Conservation (phyloP, 2,329 filamentous ascomycete genomes). For the Talaromyces marneffei region DNA sequence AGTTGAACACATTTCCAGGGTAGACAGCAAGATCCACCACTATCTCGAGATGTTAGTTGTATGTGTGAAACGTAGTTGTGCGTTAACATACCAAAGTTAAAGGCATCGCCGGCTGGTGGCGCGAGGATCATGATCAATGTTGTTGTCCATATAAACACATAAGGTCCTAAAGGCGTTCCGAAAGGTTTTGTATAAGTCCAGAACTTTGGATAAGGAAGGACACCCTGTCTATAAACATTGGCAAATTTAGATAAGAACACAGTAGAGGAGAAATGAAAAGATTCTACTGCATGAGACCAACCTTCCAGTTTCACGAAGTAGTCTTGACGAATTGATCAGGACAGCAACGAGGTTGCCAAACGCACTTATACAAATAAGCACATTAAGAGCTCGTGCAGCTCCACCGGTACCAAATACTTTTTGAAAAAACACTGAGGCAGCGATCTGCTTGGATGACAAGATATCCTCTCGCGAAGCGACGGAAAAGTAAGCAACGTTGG, state of each 20-base stretch:
- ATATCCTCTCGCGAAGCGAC: slow-evolving; percentile 53
- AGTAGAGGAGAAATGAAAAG: not conserved
- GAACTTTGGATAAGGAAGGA: slow-evolving; percentile 54
- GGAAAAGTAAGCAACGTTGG: slow-evolving; percentile 58
- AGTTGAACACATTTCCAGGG: slow-evolving; percentile 53
- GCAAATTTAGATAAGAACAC: not conserved
- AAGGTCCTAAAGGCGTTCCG: slow-evolving; percentile 57
- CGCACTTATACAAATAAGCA: slow-evolving; percentile 52
- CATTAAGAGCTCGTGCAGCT: slow-evolving; percentile 51
- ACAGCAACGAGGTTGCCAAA: slow-evolving; percentile 57
- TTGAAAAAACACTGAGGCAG: slow-evolving; percentile 55
- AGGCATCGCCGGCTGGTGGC: slow-evolving; percentile 58
- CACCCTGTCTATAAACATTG: slow-evolving; percentile 48
- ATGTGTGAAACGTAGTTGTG: not conserved
- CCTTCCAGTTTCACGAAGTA: slow-evolving; percentile 57
- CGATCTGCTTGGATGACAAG: slow-evolving; percentile 48
- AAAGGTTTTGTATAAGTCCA: slow-evolving; percentile 61
- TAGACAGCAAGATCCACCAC: slow-evolving; percentile 57
- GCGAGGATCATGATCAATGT: slow-evolving; percentile 57
- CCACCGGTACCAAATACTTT: slow-evolving; percentile 50
- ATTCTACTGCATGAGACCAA: slow-evolving; percentile 18
- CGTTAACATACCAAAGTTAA: slow-evolving; percentile 47
- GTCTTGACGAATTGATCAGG: slow-evolving; percentile 49
- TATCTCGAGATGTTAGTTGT: slow-evolving; percentile 20
- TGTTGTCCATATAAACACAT: slow-evolving; percentile 52